Evolutionary conservation across 2,329 filamentous ascomycete species (phyloP), one percentile per base, ranked within the genome.

Genomic region (Fusarium protoensiforme): DNA sequence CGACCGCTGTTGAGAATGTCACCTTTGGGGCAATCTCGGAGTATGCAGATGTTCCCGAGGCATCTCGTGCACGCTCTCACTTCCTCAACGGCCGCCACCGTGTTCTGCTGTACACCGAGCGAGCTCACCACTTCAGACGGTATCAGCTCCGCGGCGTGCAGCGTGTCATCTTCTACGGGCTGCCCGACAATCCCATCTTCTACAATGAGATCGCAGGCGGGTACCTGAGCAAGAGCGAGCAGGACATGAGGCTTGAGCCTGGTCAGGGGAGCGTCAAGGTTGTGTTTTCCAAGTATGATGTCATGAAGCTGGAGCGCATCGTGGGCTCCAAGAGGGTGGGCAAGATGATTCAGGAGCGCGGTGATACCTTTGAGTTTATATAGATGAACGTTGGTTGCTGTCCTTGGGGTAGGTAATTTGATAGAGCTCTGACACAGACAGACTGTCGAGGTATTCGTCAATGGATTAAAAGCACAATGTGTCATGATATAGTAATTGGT

Each of bases 71-170:
- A 10, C 89, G 96, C 27, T 95, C 93, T 14, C 94, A 98, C 80
- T 98, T 99, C 83, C 85, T 94, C 73, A 93, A 87, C 41, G 96
- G 95, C 7, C 88, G 95, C 18, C 93, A 98, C 80, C 91, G 91
- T 22, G 88, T 98, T 20, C 84, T 99, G 41, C 86, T 99, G 18
- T 99, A 98, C 84, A 97, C 95, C 2, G 96, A 97, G 81, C 92
- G 96, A 67, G 94, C 95, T n/a, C 96, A 99, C 83, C 96, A 99
- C 83, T 98, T 98, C 87, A 91, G 94, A 58, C 89, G 96, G n/a
- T 95, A 96, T 79, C 89, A 90, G 74, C 87, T 99, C 62, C 89
- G 91, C 38, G 96, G 96, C 24, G 94, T 96, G 16, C 92, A 92
- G 81, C 88, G 92, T 43, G 89, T 98, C n/a, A 88, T 98, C 60